Evolutionary conservation across 768 basidiomycete species (phyloP), one percentile per base, ranked within the genome.

Genomic region (Mycena galopus): DNA sequence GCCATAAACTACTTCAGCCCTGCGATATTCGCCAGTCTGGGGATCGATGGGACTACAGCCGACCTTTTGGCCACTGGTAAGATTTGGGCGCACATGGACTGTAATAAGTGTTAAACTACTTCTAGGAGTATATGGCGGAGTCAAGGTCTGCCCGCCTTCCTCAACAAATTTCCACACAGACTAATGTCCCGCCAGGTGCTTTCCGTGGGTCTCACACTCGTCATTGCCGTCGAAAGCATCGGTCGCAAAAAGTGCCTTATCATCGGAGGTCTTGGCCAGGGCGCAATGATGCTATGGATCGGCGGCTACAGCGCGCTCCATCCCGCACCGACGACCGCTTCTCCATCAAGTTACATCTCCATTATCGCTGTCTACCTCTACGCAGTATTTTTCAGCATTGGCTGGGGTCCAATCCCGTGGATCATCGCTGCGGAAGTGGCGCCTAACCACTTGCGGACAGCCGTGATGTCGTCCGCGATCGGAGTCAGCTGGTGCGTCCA

Each of bases 1-100:
- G 84, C 87, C 3, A 87, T 89, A 75, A 88, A 88, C 75, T 90
- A 90, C 73, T 90, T 85, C 69, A 85, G 85, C 72, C 89, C 89
- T 0, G 76, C 84, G 47, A 87, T 90, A 71, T 89, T 90, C 72
- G 83, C 83, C 4, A 78, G 79, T 42, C 79, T 90, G 19, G 89
- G 89, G 2, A 84, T 89, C 27, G 81, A 79, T 0, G 85, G 86
- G 4, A 84, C 81, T 29, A 82, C 75, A 9, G 79, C 86, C 5
- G 84, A 81, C 21, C 80, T 90, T 9, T 84, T 90, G 44, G 88
- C 89, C 4, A 89, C 89, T 7, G 89, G 89, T 71, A 74, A 17
- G 14, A n/a, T 35, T 12, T 17, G n/a, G 7, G 44, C n/a, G 5
- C 29, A 32, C 29, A 8, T 17, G 23, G 29, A n/a, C 6, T 30